Evolutionary conservation across 305 asterid species (phyloP).

Genomic region (Fraxinus dipetala): DNA sequence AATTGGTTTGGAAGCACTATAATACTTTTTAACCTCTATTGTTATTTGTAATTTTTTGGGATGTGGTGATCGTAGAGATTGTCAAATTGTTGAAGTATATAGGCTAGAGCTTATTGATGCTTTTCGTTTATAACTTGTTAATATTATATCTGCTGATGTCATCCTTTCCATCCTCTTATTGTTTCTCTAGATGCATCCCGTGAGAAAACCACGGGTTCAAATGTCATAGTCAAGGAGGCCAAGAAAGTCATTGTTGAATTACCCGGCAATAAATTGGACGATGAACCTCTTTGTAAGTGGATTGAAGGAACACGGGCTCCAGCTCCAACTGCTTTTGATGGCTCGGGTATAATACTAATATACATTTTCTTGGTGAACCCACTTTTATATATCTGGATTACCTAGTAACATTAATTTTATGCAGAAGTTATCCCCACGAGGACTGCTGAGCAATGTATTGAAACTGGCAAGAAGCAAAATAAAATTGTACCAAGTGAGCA

Average conservation of each 20-base stretch:
- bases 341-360: conserved; percentile 46
- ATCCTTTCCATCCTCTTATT: conserved; percentile 25
- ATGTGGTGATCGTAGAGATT: neutral
- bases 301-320: conserved; percentile 51
- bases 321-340: conserved; percentile 39
- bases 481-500: conserved; percentile 22
- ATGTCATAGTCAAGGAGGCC: conserved; percentile 21
- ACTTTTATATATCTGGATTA: neutral
- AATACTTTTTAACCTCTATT: neutral
- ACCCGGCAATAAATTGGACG: conserved; percentile 42
- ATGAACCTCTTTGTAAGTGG: conserved; percentile 77
- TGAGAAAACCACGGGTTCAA: conserved; percentile 27
- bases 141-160: conserved; percentile 13
- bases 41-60: neutral
- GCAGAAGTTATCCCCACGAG: conserved; percentile 40
- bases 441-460: conserved; percentile 32
- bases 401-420: conserved; percentile 14
- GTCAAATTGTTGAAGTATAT: neutral
- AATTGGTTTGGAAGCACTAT: neutral
- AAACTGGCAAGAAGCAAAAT: conserved; percentile 25
- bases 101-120: neutral
- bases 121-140: conserved; percentile 7
- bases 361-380: neutral
- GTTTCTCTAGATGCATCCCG: conserved; percentile 39
- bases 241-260: conserved; percentile 28